These are phyloP conservation scores for Mycena chlorophos DNA, from an alignment of 768 basidiomycete genomes.

Conservation along the genomic window DNA sequence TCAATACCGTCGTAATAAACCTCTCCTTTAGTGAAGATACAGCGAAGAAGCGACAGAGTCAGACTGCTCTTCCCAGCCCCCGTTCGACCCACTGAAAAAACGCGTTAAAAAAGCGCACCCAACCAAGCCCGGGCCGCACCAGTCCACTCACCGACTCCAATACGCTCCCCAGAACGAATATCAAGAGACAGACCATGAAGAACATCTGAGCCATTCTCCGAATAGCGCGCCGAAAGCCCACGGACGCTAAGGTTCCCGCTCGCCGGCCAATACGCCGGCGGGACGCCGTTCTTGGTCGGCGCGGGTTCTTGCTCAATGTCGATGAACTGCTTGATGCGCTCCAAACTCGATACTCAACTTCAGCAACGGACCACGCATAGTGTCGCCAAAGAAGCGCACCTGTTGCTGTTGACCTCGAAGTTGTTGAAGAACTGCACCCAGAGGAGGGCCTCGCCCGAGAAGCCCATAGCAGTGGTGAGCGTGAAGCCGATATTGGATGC, in stretches of 20 bases:
- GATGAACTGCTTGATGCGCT: constrained; percentile 56
- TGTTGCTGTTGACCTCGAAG: constrained; percentile 47
- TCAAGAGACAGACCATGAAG: constrained; percentile 54
- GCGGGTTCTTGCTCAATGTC: constrained; percentile 55
- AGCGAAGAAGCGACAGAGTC: constrained; percentile 35
- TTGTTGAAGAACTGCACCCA: constrained; percentile 35
- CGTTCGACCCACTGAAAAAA: constrained; percentile 40
- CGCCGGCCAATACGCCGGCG: constrained; percentile 67
- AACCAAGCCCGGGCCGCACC: not conserved
- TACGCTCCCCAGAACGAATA: constrained; percentile 52
- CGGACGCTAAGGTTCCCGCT: constrained; percentile 54
- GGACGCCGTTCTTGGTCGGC: constrained; percentile 39
- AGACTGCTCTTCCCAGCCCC: constrained; percentile 48
- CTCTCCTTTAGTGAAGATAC: constrained; percentile 57
- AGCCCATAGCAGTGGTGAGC: constrained; percentile 27
- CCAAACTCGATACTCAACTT: constrained; percentile 40
- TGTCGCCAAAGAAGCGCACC: not conserved
- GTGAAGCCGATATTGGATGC: not conserved
- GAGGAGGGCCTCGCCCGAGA: not conserved
- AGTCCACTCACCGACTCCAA: constrained; percentile 44
- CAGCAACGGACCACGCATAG: constrained; percentile 28
- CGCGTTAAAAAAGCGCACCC: not conserved
- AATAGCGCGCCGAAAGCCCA: constrained; percentile 51
- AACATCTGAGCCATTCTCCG: constrained; percentile 48
- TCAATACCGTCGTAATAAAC: constrained; percentile 56